Percentiles rank a stretch among this genome's conserved stretches.
phyloP scores from a whole-genome alignment of 2,329 filamentous ascomycete species.

The Cucurbitaria berberidis region DNA sequence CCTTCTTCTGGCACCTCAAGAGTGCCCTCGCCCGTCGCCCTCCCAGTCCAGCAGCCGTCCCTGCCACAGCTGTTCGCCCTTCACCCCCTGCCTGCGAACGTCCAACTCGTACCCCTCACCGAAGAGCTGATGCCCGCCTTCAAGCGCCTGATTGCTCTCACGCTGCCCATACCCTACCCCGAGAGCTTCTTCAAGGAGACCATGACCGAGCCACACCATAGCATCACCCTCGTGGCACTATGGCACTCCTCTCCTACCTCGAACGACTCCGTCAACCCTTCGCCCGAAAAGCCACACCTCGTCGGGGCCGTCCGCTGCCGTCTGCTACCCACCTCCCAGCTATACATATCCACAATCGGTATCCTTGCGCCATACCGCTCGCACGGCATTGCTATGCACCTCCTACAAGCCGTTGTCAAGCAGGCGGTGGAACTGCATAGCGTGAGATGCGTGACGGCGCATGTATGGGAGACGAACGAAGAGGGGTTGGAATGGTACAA shows the following conservation, averaged over 20 bases:
- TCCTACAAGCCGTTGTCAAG: slow-evolving; percentile 56
- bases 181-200: slow-evolving; percentile 67
- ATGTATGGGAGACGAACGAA: slow-evolving; percentile 68
- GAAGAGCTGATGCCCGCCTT: slow-evolving; percentile 61
- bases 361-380: slow-evolving; percentile 65
- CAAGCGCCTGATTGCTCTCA: slow-evolving; percentile 63
- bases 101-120: slow-evolving; percentile 61
- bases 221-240: slow-evolving; percentile 65
- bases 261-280: background rate
- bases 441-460: slow-evolving; percentile 62
- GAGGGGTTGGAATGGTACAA: slow-evolving; percentile 67
- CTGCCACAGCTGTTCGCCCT: slow-evolving; percentile 33
- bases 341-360: slow-evolving; percentile 68
- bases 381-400: slow-evolving; percentile 62
- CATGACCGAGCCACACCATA: slow-evolving; percentile 60
- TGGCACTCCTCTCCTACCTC: slow-evolving; percentile 52
- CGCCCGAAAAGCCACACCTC: slow-evolving; percentile 42
- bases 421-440: slow-evolving; percentile 59
- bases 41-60: slow-evolving; percentile 9
- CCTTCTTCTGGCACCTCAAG: slow-evolving; percentile 20
- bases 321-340: slow-evolving; percentile 48
- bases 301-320: slow-evolving; percentile 58
- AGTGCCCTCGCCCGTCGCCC: slow-evolving; percentile 22
- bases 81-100: slow-evolving; percentile 53
- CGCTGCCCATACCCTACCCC: slow-evolving; percentile 67